phyloP scores from a whole-genome alignment of 352 stramenopile genomes.

The Globisporangium heterothallicum region DNA sequence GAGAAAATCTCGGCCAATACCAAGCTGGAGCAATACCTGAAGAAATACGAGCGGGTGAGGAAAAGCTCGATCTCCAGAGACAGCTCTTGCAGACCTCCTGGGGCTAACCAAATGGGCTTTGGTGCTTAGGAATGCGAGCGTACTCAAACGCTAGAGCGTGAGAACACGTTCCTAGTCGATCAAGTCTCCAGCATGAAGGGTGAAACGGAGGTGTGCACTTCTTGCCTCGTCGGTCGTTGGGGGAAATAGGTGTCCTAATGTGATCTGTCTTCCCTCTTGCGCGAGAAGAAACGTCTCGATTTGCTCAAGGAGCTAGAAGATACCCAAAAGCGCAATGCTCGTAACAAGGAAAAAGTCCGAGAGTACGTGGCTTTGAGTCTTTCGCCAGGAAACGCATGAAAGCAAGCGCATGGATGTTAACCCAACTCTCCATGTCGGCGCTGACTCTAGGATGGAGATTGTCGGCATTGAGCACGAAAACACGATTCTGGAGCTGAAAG shows the following conservation, averaged over 20 bases:
- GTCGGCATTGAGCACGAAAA: conserved; percentile 70
- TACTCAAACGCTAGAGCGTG: conserved; percentile 47
- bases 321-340: conserved; percentile 57
- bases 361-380: conserved; percentile 25
- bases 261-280: background rate
- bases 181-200: conserved; percentile 69
- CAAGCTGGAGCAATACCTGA: conserved; percentile 75
- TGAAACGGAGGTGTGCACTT: conserved; percentile 42
- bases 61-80: background rate
- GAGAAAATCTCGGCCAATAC: conserved; percentile 57
- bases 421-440: background rate
- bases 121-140: conserved; percentile 42
- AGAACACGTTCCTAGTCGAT: conserved; percentile 64
- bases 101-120: background rate
- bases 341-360: conserved; percentile 65
- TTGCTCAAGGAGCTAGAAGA: conserved; percentile 64
- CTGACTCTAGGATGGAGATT: conserved; percentile 46
- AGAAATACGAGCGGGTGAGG: conserved; percentile 64
- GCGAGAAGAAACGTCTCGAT: conserved; percentile 51
- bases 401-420: too few relatives aligned
- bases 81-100: background rate
- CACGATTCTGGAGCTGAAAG: conserved; percentile 64
- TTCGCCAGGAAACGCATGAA: background rate
- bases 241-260: background rate
- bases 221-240: background rate